phyloP scores from a whole-genome alignment of 75 land plant genomes.

The Picea glauca region DNA sequence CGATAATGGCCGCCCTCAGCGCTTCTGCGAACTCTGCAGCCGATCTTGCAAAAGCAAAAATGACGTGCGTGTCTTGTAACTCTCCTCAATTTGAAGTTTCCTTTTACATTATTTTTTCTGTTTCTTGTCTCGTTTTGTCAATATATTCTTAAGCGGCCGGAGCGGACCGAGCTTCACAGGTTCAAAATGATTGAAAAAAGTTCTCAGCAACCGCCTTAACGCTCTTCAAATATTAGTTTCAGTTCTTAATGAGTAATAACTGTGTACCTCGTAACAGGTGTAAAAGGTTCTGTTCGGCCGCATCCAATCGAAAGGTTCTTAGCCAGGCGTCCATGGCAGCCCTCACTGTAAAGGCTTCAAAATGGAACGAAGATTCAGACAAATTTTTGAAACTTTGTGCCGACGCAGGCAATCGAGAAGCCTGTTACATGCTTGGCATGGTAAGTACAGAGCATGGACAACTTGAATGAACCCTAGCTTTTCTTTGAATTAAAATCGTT shows the following conservation, averaged over 20 bases:
- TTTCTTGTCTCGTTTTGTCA: too few species aligned
- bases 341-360: slow-evolving; percentile 17
- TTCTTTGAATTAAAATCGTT: too few species aligned
- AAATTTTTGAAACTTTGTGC: slow-evolving; percentile 22
- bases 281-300: slow-evolving; percentile 17
- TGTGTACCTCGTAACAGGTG: slow-evolving; percentile 10
- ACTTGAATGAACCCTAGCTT: too few species aligned
- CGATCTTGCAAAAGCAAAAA: slow-evolving; percentile 27
- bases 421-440: slow-evolving; percentile 27
- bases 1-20: slow-evolving; percentile 14
- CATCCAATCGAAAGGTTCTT: slow-evolving; percentile 14
- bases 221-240: neutral
- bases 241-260: too few species aligned
- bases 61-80: slow-evolving; percentile 10
- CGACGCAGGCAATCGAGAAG: slow-evolving; percentile 21
- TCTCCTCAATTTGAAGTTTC: neutral
- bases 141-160: neutral
- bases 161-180: neutral
- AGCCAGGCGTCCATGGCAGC: slow-evolving; percentile 11
- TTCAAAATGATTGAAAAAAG: neutral
- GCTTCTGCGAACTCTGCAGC: slow-evolving; percentile 25
- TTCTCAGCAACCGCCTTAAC: neutral
- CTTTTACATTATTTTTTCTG: neutral
- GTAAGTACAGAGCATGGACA: neutral
- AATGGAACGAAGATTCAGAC: slow-evolving; percentile 15